Evolutionary conservation across 768 basidiomycete genomes (phyloP), one percentile per base, ranked within the genome.

Genomic region (Auriculariales sp.): DNA sequence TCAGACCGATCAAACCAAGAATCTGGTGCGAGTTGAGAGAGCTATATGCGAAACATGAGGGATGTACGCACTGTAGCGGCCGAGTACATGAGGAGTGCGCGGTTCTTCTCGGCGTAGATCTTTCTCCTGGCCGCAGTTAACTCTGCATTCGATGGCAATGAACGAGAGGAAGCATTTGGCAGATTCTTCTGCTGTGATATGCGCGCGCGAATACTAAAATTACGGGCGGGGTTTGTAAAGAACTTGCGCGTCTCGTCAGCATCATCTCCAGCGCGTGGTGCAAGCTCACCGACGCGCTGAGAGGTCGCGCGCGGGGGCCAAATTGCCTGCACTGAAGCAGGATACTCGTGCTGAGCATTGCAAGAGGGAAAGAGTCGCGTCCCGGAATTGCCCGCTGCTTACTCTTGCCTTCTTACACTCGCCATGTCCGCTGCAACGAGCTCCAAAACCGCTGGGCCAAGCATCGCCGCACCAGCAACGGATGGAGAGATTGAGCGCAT

Each of bases 31-130:
- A 30, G 11, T 32, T 50, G 15, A 22, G 34, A 34, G 22, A 34
- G 22, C 4, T 19, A 34, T 15, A 32, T 27, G 47, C 28, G 27
- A 9, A 31, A 39, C 33, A n/a, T 28, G 28, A 30, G 27, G 35
- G 45, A 14, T 24, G 44, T 35, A 68, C 84, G 50, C 68, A 91
- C 84, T 49, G 83, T 79, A 2, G 91, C 87, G 22, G 83, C 74
- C 15, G 79, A 77, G 63, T 93, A 94, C 81, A 93, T 82, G 52
- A 90, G 67, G 54, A 93, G 64, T 35, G 77, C 78, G 32, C 81
- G 74, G 57, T 92, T 93, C 58, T 70, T 65, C 58, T 76, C 67
- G 2, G 71, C 72, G 60, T 78, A 73, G 33, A 77, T 52, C 31
- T 64, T 61, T 48, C 65, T 62, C 35, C 72, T 62, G 4, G 64